These are phyloP conservation scores for Trametopsis cervina DNA, from an alignment of 768 basidiomycete genomes.

Conservation along the genomic window DNA sequence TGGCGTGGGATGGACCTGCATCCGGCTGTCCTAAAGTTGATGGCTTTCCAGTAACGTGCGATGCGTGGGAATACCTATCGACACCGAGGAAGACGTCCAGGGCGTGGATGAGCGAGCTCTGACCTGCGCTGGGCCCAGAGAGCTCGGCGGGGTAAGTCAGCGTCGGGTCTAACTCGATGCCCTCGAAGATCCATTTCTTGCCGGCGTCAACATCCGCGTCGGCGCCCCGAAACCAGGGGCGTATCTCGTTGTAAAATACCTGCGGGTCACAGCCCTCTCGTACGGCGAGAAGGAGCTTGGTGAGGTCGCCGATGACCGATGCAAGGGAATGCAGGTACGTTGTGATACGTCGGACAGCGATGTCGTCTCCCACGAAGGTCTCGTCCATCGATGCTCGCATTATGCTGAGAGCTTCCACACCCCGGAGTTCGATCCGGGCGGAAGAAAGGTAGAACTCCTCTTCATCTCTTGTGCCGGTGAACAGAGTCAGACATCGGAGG, in stretches of 20 bases:
- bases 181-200: slow-evolving; percentile 38
- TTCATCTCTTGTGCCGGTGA: slow-evolving; percentile 78
- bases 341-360: slow-evolving; percentile 42
- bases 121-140: slow-evolving; percentile 54
- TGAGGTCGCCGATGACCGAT: slow-evolving; percentile 57
- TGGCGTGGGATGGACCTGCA: slow-evolving; percentile 1
- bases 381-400: slow-evolving; percentile 88
- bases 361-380: slow-evolving; percentile 60
- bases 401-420: slow-evolving; percentile 76
- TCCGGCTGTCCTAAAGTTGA: slow-evolving; percentile 1
- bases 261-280: slow-evolving; percentile 66
- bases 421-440: slow-evolving; percentile 79
- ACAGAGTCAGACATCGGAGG: slow-evolving; percentile 57
- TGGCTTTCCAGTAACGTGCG: slow-evolving; percentile 23
- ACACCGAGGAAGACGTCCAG: slow-evolving; percentile 48
- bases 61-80: slow-evolving; percentile 33
- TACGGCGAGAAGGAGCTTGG: slow-evolving; percentile 52
- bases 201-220: slow-evolving; percentile 27
- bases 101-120: slow-evolving; percentile 52
- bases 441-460: slow-evolving; percentile 85
- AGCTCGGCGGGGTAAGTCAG: slow-evolving; percentile 32
- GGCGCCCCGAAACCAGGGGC: slow-evolving; percentile 60
- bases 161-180: slow-evolving; percentile 28
- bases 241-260: slow-evolving; percentile 49
- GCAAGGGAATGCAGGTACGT: slow-evolving; percentile 60